These are phyloP conservation scores for Eucalyptus paniculata DNA, from an alignment of 345 rosid species.

Conservation along the genomic window DNA sequence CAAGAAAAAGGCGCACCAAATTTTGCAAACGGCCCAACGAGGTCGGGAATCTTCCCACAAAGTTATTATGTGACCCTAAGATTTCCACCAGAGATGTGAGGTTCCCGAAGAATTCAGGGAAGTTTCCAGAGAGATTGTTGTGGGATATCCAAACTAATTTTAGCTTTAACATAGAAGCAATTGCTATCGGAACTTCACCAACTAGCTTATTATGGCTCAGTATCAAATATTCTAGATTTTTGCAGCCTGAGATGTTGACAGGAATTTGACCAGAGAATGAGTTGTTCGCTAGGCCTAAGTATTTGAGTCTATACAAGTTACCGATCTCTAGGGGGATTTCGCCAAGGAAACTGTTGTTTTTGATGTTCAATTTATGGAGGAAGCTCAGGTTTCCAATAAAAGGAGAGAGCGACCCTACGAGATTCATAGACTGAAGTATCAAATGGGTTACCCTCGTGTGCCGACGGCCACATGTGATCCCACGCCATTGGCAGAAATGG, in stretches of 20 bases:
- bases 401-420: neutral
- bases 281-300: neutral
- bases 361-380: neutral
- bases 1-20: neutral
- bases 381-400: neutral
- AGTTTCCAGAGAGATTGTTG: too few relatives aligned
- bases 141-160: accelerated
- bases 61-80: accelerated
- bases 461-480: neutral
- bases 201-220: accelerated
- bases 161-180: too few relatives aligned
- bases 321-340: neutral
- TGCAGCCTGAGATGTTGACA: too few relatives aligned
- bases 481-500: neutral
- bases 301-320: neutral
- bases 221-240: accelerated
- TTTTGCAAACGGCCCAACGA: neutral
- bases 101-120: too few relatives aligned
- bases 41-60: neutral
- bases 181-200: too few relatives aligned
- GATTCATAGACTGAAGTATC: neutral
- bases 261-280: neutral
- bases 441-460: neutral
- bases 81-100: accelerated
- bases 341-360: neutral